These are phyloP conservation scores for Phialophora expanda DNA, from an alignment of 2,329 filamentous ascomycete genomes.

Conservation along the genomic window DNA sequence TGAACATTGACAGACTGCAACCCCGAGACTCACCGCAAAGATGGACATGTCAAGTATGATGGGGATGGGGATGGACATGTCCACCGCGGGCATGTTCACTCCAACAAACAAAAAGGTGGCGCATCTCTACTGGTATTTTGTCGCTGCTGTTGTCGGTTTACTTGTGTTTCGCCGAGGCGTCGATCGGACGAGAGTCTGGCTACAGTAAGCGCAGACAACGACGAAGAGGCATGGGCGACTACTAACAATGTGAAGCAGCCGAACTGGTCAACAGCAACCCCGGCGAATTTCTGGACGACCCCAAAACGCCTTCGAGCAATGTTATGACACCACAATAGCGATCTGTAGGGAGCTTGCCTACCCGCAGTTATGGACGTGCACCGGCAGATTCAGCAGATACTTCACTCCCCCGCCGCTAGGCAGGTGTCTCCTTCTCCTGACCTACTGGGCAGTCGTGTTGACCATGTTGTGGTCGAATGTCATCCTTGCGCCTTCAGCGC, in stretches of 20 bases:
- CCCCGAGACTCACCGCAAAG: constrained; percentile 7
- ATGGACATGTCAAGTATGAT: constrained; percentile 36
- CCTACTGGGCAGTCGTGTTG: constrained; percentile 34
- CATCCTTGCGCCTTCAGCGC: constrained; percentile 32
- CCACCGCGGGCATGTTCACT: constrained; percentile 32
- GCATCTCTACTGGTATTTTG: constrained; percentile 35
- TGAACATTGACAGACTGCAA: constrained; percentile 1
- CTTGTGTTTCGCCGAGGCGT: constrained; percentile 24
- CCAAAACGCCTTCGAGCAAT: constrained; percentile 29
- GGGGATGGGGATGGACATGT: constrained; percentile 38
- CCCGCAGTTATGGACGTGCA: constrained; percentile 31
- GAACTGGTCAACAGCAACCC: constrained; percentile 19
- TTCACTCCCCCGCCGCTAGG: constrained; percentile 35
- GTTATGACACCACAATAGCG: constrained; percentile 32
- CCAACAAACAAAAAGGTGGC: constrained; percentile 32
- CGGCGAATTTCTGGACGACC: constrained; percentile 26
- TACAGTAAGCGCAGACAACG: constrained; percentile 8
- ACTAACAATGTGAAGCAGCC: constrained; percentile 17
- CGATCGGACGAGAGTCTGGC: constrained; percentile 20
- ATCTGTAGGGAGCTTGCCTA: constrained; percentile 34
- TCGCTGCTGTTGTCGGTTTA: constrained; percentile 27
- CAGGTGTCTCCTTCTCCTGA: constrained; percentile 32
- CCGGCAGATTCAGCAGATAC: constrained; percentile 28
- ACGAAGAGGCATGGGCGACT: neutral
- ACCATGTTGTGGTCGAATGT: constrained; percentile 37